Evolutionary conservation across 768 basidiomycete species (phyloP).

Genomic region (Lactarius psammicola): DNA sequence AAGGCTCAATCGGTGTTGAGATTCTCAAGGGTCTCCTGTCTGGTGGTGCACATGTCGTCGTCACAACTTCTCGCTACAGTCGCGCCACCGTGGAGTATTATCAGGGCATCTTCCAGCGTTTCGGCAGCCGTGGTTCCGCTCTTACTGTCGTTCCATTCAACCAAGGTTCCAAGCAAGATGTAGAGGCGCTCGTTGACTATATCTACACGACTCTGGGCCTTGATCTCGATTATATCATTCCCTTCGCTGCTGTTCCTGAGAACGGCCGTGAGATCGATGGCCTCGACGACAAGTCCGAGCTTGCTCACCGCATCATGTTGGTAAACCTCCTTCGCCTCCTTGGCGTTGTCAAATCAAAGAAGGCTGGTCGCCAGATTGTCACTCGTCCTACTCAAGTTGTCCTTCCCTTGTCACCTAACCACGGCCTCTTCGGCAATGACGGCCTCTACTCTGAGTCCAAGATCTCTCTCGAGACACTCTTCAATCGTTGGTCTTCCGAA

Average conservation of each 20-base stretch:
- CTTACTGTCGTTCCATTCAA: conserved; percentile 99
- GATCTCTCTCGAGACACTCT: conserved; percentile 95
- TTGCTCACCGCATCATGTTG: conserved; percentile 98
- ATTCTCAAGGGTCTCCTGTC: conserved; percentile 95
- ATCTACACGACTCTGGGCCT: conserved; percentile 94
- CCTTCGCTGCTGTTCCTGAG: conserved; percentile 97
- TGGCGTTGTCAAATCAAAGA: conserved; percentile 97
- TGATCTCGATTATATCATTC: conserved; percentile 97
- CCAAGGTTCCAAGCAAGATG: conserved; percentile 97
- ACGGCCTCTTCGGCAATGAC: conserved; percentile 96
- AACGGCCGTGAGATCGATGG: conserved; percentile 98
- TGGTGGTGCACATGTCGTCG: conserved; percentile 93
- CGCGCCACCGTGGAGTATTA: conserved; percentile 97
- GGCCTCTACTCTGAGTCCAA: conserved; percentile 98
- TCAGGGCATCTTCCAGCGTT: conserved; percentile 94
- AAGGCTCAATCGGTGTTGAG: conserved; percentile 97
- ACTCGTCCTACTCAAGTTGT: conserved; percentile 99
- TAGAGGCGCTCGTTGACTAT: conserved; percentile 96
- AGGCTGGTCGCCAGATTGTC: conserved; percentile 93
- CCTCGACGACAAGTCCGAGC: conserved; percentile 94
- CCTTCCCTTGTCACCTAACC: conserved; percentile 95
- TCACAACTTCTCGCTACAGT: conserved; percentile 97
- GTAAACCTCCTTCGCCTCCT: conserved; percentile 95
- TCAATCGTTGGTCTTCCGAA: conserved; percentile 97
- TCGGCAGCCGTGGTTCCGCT: conserved; percentile 93